Base-by-base conservation (phyloP, 352 stramenopile genomes). In the Pythium brassicae region DNA sequence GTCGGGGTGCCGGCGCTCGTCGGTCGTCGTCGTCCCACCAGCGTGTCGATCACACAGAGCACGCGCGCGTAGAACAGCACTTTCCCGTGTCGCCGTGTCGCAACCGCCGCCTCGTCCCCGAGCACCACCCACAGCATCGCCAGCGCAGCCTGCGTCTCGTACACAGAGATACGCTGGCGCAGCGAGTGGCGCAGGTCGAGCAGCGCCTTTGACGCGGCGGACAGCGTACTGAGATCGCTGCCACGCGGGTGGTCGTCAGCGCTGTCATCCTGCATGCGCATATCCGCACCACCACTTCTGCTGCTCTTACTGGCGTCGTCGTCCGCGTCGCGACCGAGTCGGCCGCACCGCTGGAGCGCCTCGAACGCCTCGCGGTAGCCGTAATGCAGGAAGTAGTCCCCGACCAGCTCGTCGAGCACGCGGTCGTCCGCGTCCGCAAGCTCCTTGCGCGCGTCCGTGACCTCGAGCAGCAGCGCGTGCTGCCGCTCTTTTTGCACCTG, bases 401-500 rank as follows among this genome's bases (percentile, higher is more conserved):
- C 62, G 10, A 79, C 57, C 7, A 83, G 35, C 7, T 59, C 57
- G 42, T 76, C 55, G 58, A 79, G 68, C 7, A 53, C 58, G 25
- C 51, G 45, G 32, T 83, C 70, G 50, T 71, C 71, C 5, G 48
- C 68, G 50, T 71, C 71, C 5, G 48, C 58, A 25, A 44, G 37
- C 22, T 79, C 73, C 27, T 77, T 65, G 27, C 35, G 39, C 26
- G 68, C 65, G 15, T 47, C 25, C 3, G 66, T 29, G 11, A 34
- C 55, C 40, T 61, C 47, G 32, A 49, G 25, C 4, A 47, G 17
- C 23, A 87, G 55, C 2, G 65, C 63, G 26, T 63, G 61, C n/a
- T 85, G 78, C 1, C 70, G 71, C 3, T 81, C 64, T 50, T 73
- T 82, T 25, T 71, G 64, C 10, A 84, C 53, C 50, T 85, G 63